Evolutionary conservation across 768 basidiomycete genomes (phyloP).

Genomic region (Leccinum longicurvipes): DNA sequence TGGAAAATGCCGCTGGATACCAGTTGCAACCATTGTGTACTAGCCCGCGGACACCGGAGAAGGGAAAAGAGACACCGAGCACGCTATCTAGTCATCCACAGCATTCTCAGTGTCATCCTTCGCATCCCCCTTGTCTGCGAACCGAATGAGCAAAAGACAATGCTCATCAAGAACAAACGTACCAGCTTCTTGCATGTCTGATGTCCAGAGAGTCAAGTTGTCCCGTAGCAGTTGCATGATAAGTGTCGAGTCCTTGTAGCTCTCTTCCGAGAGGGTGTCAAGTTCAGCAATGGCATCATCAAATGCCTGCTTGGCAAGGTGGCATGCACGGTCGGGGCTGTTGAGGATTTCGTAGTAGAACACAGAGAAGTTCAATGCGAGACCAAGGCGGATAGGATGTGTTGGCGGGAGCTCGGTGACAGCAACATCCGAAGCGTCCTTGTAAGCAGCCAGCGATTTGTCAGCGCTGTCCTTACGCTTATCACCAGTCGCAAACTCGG

Average conservation of each 20-base stretch:
- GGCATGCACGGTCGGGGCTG: constrained; percentile 97
- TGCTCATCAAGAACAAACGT: constrained; percentile 33
- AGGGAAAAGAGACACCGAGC: constrained; percentile 6
- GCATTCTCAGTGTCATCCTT: constrained; percentile 69
- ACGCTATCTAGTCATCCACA: constrained; percentile 57
- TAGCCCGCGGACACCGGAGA: constrained; percentile 20
- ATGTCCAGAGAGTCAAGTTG: constrained; percentile 97
- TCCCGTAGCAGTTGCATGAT: constrained; percentile 97
- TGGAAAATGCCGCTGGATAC: constrained; percentile 15
- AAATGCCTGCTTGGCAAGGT: constrained; percentile 98
- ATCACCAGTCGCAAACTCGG: constrained; percentile 97
- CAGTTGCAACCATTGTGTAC: constrained; percentile 9
- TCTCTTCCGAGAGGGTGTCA: constrained; percentile 97
- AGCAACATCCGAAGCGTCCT: constrained; percentile 96
- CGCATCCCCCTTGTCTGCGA: constrained; percentile 64
- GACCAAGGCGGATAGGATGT: constrained; percentile 97
- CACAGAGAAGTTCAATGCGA: constrained; percentile 98
- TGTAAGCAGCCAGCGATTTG: constrained; percentile 96
- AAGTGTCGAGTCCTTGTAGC: constrained; percentile 98
- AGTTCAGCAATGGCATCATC: constrained; percentile 99
- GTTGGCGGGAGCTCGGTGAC: constrained; percentile 93
- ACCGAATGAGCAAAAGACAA: constrained; percentile 10
- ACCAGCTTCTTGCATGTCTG: constrained; percentile 95
- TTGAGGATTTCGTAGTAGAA: constrained; percentile 99
- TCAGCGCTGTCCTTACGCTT: constrained; percentile 96